Base-by-base conservation (phyloP, 2,329 filamentous ascomycete species). In the Paracamarosporium sp. region DNA sequence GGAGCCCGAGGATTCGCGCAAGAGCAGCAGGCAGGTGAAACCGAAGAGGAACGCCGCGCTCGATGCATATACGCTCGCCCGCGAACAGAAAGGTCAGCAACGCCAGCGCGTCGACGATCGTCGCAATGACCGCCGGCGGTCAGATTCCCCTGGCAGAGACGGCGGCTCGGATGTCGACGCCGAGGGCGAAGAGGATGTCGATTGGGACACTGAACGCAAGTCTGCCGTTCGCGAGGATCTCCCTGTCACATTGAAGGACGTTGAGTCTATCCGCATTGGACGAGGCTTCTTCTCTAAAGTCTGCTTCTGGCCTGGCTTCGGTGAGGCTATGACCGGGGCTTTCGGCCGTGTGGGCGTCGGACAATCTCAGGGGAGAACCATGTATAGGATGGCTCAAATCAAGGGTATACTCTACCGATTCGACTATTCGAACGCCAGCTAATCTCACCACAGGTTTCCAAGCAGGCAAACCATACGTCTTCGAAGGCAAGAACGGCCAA, bases 291-390 rank as follows among this genome's bases (percentile, higher is more conserved):
- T 99, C 75, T 90, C 90, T 6, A 88, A 94, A 70, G 90, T 97
- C 54, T 97, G 93, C 82, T 97, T 96, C 80, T 94, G 93, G 66
- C 95, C 95, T 11, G 89, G 89, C 4, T 97, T 99, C 65, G 91
- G 96, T 55, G 81, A 90, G 8, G 85, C 90, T 28, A 90, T 97
- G 68, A 87, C 83, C 15, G 92, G 92, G 50, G 96, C 93, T 76
- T 99, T 90, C 74, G 89, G 90, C 35, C 91, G 95, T 50, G 87
- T 98, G 63, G 91, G 89, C 61, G 86, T 97, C 55, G 94, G 93
- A 0, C 85, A 89, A 12, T 15, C 25, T 6, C 36, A 38, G 36
- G 90, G 90, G 3, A 82, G 88, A 57, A 90, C 90, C 60, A 85
- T 91, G 63, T 99, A 99, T 76, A 90, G 94, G 59, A 90, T 99